A percentile compares a stretch with the other conserved stretches of the same genome.
phyloP scores from a whole-genome alignment of 805 yeast genomes.

The Jamesozyma rosinii region DNA sequence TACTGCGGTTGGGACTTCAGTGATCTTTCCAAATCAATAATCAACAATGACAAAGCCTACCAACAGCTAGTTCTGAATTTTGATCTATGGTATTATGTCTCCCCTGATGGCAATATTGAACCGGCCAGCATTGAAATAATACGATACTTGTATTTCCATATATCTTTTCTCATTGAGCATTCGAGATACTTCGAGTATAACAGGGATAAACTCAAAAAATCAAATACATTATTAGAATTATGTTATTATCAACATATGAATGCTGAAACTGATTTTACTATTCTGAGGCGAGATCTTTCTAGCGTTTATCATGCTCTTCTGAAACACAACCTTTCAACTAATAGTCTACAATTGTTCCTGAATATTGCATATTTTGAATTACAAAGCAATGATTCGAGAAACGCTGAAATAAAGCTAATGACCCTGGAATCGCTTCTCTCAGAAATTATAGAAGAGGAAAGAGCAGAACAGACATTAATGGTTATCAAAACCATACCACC shows the following conservation, averaged over 20 bases:
- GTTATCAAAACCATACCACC: conserved; percentile 44
- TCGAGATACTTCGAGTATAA: conserved; percentile 47
- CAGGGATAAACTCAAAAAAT: conserved; percentile 40
- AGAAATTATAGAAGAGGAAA: conserved; percentile 33
- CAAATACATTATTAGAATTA: conserved; percentile 38
- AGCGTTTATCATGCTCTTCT: conserved; percentile 28
- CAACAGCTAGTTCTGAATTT: conserved; percentile 52
- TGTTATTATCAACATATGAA: conserved; percentile 30
- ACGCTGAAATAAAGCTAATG: conserved; percentile 26
- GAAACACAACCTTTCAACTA: conserved; percentile 43
- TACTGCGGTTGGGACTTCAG: conserved; percentile 48
- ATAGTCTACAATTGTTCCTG: conserved; percentile 44
- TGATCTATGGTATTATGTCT: conserved; percentile 42
- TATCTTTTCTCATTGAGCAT: conserved; percentile 44
- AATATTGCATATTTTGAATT: conserved; percentile 44
- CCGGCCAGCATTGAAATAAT: conserved; percentile 33
- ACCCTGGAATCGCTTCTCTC: conserved; percentile 26
- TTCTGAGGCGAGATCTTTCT: conserved; percentile 20
- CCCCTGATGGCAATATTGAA: conserved; percentile 1
- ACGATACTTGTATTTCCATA: conserved; percentile 47
- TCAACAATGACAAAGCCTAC: conserved; percentile 50
- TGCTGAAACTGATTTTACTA: conserved; percentile 13
- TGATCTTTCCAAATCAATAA: conserved; percentile 46
- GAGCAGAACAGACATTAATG: conserved; percentile 38
- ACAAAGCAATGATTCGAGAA: conserved; percentile 25